Evolutionary conservation across 1,139 yeast species (phyloP).

Genomic region (Nakaseomyces glabratus): DNA sequence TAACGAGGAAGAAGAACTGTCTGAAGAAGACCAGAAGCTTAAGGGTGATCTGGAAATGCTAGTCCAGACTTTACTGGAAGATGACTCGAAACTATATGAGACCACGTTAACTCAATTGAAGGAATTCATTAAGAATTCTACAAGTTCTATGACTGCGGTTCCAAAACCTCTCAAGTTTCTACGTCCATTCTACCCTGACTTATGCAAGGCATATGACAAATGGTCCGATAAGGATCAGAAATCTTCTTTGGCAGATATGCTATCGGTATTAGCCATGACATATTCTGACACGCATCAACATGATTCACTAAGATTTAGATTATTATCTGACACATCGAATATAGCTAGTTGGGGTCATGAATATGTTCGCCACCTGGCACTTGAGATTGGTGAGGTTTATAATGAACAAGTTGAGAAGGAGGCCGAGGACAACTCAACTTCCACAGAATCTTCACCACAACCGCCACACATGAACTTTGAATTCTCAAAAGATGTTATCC

Average conservation of each 20-base stretch:
- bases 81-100: slow-evolving; percentile 43
- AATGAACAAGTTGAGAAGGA: slow-evolving; percentile 55
- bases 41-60: slow-evolving; percentile 80
- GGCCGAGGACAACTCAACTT: slow-evolving; percentile 27
- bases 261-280: slow-evolving; percentile 94
- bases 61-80: slow-evolving; percentile 63
- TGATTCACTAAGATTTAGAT: slow-evolving; percentile 74
- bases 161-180: slow-evolving; percentile 96
- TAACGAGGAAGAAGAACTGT: slow-evolving; percentile 65
- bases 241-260: slow-evolving; percentile 62
- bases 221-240: slow-evolving; percentile 47
- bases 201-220: slow-evolving; percentile 54
- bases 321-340: slow-evolving; percentile 53
- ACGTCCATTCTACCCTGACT: slow-evolving; percentile 70
- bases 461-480: slow-evolving; percentile 13
- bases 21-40: slow-evolving; percentile 87
- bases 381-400: slow-evolving; percentile 87
- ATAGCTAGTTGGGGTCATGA: slow-evolving; percentile 97
- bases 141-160: slow-evolving; percentile 98
- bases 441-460: slow-evolving; percentile 12
- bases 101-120: slow-evolving; percentile 62
- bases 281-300: slow-evolving; percentile 76
- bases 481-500: slow-evolving; percentile 38
- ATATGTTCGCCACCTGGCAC: slow-evolving; percentile 87
- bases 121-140: slow-evolving; percentile 76